These are phyloP conservation scores for Spinellus fusiger DNA, from an alignment of 192 early-diverging fungal genomes.

Conservation along the genomic window DNA sequence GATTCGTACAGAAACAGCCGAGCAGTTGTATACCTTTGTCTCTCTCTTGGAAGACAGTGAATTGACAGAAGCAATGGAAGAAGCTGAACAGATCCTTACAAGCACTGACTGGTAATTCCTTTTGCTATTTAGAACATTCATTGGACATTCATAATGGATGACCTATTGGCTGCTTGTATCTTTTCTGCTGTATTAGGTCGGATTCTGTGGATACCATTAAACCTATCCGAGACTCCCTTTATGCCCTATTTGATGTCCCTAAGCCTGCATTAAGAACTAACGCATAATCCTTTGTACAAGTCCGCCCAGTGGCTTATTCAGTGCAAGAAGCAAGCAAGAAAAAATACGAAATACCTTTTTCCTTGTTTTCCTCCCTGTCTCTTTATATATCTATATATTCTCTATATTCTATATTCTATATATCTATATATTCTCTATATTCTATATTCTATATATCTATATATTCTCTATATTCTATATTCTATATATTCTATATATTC, in stretches of 20 bases:
- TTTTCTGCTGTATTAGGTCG: slow-evolving; percentile 29
- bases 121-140: not conserved
- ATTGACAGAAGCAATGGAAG: slow-evolving; percentile 29
- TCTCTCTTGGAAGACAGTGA: slow-evolving; percentile 47
- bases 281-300: not conserved
- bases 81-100: slow-evolving; percentile 57
- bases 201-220: slow-evolving; percentile 37
- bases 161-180: slow-evolving; percentile 1
- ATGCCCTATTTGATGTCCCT: slow-evolving; percentile 20
- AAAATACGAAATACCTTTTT: no score
- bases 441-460: no score
- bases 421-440: no score
- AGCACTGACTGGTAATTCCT: slow-evolving; percentile 58
- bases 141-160: not conserved
- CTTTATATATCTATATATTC: no score
- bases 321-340: no score
- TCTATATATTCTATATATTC: no score
- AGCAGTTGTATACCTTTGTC: slow-evolving; percentile 66
- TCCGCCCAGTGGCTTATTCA: slow-evolving; percentile 6
- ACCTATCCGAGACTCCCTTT: slow-evolving; percentile 36
- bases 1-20: slow-evolving; percentile 64
- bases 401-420: no score
- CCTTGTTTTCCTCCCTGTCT: no score
- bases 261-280: slow-evolving; percentile 9
- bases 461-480: no score